A percentile compares a stretch with the other conserved stretches of the same genome.
phyloP scores from a whole-genome alignment of 257 asterid genomes.

The Plantago ovata region DNA sequence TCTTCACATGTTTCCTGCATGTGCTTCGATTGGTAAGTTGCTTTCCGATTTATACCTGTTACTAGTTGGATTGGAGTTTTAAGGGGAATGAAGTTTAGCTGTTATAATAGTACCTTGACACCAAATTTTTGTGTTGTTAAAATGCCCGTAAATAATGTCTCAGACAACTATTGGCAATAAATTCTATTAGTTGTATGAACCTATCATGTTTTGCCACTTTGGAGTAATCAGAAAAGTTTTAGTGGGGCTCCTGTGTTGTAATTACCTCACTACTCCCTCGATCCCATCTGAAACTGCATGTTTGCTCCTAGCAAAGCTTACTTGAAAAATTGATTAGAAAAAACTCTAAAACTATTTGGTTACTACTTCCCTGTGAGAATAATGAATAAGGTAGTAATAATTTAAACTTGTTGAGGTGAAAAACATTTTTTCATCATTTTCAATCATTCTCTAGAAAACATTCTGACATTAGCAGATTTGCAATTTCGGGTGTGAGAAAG shows the following conservation, averaged over 20 bases:
- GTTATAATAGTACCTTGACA: not conserved
- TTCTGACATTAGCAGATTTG: too few relatives aligned
- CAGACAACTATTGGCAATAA: not conserved
- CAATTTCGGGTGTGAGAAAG: not conserved
- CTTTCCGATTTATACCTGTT: conserved; percentile 17
- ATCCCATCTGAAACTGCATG: too few relatives aligned
- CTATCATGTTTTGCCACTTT: conserved; percentile 2
- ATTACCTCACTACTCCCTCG: not conserved
- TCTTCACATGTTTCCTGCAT: conserved; percentile 77
- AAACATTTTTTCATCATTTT: too few relatives aligned
- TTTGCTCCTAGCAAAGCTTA: too few relatives aligned
- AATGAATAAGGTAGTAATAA: too few relatives aligned
- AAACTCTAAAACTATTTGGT: too few relatives aligned
- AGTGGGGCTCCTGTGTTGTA: not conserved
- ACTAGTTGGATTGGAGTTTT: conserved; percentile 12
- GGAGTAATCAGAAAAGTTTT: conserved; percentile 11
- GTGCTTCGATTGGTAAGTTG: conserved; percentile 85
- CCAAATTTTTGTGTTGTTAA: not conserved
- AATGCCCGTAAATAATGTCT: not conserved
- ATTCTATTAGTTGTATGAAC: not conserved
- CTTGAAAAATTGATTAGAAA: too few relatives aligned
- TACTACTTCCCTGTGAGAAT: too few relatives aligned
- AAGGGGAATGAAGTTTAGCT: not conserved
- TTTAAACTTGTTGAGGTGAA: too few relatives aligned
- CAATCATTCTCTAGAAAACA: too few relatives aligned